A percentile compares a stretch with the other conserved stretches of the same genome.
Conservation (phyloP, 495 filamentous ascomycete genomes). For the Neurospora sp. region DNA sequence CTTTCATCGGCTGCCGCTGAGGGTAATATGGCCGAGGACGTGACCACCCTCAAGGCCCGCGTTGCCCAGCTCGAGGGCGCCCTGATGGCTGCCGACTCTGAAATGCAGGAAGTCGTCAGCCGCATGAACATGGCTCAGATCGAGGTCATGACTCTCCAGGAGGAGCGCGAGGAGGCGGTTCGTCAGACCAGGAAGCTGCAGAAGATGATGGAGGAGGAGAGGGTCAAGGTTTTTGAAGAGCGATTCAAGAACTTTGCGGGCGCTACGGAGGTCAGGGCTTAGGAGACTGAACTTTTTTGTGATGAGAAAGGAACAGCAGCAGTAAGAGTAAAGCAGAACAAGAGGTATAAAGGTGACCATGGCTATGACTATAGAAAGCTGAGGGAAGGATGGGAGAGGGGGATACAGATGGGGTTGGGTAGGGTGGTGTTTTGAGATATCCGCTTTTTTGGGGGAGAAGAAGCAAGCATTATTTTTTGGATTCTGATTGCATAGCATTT, state of each 20-base stretch:
- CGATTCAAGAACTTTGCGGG: constrained; percentile 27
- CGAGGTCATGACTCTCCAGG: constrained; percentile 84
- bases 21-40: constrained; percentile 52
- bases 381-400: neutral
- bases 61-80: constrained; percentile 67
- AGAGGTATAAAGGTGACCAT: neutral
- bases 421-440: neutral
- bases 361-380: neutral
- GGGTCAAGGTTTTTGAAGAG: constrained; percentile 34
- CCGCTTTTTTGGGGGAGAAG: neutral
- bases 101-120: constrained; percentile 91
- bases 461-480: neutral
- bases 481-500: neutral
- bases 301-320: neutral
- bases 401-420: neutral
- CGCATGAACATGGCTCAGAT: constrained; percentile 92
- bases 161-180: constrained; percentile 82
- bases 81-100: constrained; percentile 68
- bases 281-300: neutral
- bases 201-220: constrained; percentile 37
- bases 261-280: constrained; percentile 12
- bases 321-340: neutral
- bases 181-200: constrained; percentile 72
- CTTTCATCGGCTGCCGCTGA: constrained; percentile 23
- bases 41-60: constrained; percentile 59